These are phyloP conservation scores for Penicillium soppii DNA, from an alignment of 495 filamentous ascomycete genomes.

Conservation along the genomic window DNA sequence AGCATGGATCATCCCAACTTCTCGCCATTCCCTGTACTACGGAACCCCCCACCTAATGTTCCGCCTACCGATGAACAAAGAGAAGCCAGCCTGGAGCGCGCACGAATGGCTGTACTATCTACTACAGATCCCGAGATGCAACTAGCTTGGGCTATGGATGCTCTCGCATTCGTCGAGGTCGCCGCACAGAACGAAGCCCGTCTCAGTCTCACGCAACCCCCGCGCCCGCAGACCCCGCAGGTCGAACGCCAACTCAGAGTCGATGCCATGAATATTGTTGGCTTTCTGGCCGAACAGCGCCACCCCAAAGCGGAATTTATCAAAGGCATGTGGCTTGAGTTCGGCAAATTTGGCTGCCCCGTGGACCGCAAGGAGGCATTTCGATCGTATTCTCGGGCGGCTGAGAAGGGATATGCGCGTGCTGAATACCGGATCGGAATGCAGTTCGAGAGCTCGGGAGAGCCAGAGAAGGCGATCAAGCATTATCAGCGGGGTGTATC, in stretches of 20 bases:
- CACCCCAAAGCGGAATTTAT: constrained; percentile 96
- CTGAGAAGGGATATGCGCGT: constrained; percentile 85
- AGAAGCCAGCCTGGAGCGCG: constrained; percentile 80
- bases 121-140: constrained; percentile 97
- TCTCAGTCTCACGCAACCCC: constrained; percentile 60
- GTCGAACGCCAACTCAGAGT: constrained; percentile 81
- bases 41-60: constrained; percentile 80
- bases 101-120: constrained; percentile 78
- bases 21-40: constrained; percentile 87
- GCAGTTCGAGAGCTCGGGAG: constrained; percentile 93
- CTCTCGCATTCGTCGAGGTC: constrained; percentile 84
- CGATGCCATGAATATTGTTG: constrained; percentile 89
- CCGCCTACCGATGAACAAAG: constrained; percentile 94
- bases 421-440: constrained; percentile 97
- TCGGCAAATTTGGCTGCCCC: constrained; percentile 88
- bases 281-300: constrained; percentile 83
- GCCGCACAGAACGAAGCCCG: constrained; percentile 66
- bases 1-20: constrained; percentile 71
- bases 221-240: constrained; percentile 74
- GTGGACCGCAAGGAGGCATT: constrained; percentile 95
- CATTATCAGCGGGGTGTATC: constrained; percentile 82
- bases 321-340: constrained; percentile 95
- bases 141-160: constrained; percentile 92
- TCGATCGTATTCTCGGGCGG: constrained; percentile 76
- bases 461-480: constrained; percentile 82